A percentile compares a stretch with the other conserved stretches of the same genome.
phyloP scores from a whole-genome alignment of 2,329 filamentous ascomycete species.

The Paraphaeosphaeria sporulosa region DNA sequence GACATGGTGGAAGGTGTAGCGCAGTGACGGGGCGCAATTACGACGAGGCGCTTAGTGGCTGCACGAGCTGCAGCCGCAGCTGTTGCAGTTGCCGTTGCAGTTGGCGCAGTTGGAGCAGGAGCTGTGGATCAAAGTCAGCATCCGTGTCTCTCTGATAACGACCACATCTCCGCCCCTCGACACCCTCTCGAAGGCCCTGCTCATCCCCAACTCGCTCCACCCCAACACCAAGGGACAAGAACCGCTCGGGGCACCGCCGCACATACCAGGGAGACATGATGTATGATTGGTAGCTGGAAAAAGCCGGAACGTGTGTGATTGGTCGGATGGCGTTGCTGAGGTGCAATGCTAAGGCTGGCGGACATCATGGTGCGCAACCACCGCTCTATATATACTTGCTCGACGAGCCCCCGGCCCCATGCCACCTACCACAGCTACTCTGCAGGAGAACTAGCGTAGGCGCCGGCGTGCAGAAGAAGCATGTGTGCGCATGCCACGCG shows the following conservation, averaged over 20 bases:
- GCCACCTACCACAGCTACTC: too few species aligned
- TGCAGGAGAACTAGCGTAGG: too few species aligned
- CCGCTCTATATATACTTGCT: constrained; percentile 7
- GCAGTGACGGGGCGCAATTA: background rate
- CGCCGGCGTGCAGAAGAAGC: background rate
- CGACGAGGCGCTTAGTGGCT: constrained; percentile 21
- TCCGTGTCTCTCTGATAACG: background rate
- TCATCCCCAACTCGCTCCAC: too few species aligned
- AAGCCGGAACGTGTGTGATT: background rate
- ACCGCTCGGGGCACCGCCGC: background rate
- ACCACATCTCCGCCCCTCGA: too few species aligned
- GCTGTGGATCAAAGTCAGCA: constrained; percentile 17
- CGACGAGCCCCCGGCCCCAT: background rate
- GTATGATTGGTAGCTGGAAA: background rate
- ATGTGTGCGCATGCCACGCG: background rate
- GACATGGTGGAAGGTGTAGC: background rate
- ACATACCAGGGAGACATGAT: constrained; percentile 12
- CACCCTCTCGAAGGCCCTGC: too few species aligned
- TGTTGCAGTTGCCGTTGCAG: constrained; percentile 41
- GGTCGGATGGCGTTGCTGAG: background rate
- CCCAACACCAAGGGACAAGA: too few species aligned
- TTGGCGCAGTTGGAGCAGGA: constrained; percentile 37
- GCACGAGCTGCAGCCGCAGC: constrained; percentile 43
- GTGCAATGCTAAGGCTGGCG: background rate
- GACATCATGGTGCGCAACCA: constrained; percentile 11